phyloP scores from a whole-genome alignment of 257 asterid species.

The Capsicum pubescens region DNA sequence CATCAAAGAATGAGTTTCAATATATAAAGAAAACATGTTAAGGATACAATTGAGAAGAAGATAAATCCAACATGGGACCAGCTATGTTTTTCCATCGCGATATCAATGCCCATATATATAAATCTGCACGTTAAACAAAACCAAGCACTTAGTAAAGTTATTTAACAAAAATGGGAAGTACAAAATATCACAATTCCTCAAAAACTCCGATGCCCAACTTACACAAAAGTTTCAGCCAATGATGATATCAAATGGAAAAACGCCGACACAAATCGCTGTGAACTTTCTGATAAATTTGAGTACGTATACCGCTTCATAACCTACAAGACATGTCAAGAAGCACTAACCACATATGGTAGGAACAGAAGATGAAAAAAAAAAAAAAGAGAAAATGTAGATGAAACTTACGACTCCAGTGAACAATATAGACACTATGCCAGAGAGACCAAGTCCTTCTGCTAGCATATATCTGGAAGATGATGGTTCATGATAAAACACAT shows the following conservation, averaged over 20 bases:
- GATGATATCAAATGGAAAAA: conserved; percentile 96
- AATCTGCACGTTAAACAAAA: conserved; percentile 62
- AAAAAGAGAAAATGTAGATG: conserved; percentile 14
- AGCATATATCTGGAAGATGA: conserved; percentile 73
- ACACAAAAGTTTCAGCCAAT: conserved; percentile 97
- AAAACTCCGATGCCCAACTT: conserved; percentile 40
- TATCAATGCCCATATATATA: conserved; percentile 98
- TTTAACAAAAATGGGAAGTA: conserved; percentile 29
- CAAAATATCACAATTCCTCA: conserved; percentile 20
- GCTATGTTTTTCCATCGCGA: conserved; percentile 98
- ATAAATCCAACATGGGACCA: conserved; percentile 98
- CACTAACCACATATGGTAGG: neutral
- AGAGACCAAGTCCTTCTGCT: conserved; percentile 98
- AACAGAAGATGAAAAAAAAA: conserved; percentile 24
- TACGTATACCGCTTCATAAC: conserved; percentile 95
- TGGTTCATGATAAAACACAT: conserved; percentile 35
- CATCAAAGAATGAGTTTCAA: conserved; percentile 22
- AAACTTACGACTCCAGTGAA: conserved; percentile 97
- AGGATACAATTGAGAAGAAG: conserved; percentile 98
- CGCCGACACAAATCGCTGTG: conserved; percentile 95
- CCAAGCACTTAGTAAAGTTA: conserved; percentile 34
- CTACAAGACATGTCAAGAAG: conserved; percentile 46
- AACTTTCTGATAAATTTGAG: conserved; percentile 91
- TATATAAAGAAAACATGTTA: conserved; percentile 23
- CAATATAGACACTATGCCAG: conserved; percentile 94